Percentiles rank a stretch among this genome's conserved stretches.
These are phyloP conservation scores for Hypoxylon sp. DNA, from an alignment of 2,329 filamentous ascomycete genomes.

Conservation along the genomic window DNA sequence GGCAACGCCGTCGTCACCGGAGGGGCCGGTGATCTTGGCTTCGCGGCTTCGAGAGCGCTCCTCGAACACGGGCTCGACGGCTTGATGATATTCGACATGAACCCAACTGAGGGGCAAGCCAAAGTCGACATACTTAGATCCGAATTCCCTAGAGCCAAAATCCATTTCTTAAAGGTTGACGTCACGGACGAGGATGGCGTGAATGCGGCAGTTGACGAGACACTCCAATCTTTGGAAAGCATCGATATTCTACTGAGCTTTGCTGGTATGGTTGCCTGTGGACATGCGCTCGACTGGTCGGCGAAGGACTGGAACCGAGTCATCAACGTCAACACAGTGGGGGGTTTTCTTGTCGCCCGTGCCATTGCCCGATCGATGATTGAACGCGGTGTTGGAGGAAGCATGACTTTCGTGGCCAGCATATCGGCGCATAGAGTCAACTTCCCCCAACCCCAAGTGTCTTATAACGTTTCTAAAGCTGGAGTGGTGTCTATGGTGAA, in stretches of 20 bases:
- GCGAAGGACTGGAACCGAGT: slow-evolving; percentile 70
- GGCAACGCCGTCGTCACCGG: slow-evolving; percentile 52
- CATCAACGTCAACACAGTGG: slow-evolving; percentile 78
- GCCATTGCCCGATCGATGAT: slow-evolving; percentile 69
- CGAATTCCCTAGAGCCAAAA: slow-evolving; percentile 66
- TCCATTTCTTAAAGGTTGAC: slow-evolving; percentile 66
- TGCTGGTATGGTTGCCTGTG: slow-evolving; percentile 74
- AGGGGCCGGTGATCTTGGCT: slow-evolving; percentile 50
- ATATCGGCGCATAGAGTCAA: slow-evolving; percentile 78
- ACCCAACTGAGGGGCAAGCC: slow-evolving; percentile 43
- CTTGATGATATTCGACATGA: slow-evolving; percentile 51
- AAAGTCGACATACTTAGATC: slow-evolving; percentile 59
- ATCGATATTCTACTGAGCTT: slow-evolving; percentile 71
- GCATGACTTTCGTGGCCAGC: slow-evolving; percentile 74
- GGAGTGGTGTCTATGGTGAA: slow-evolving; percentile 72
- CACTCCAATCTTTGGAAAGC: slow-evolving; percentile 40
- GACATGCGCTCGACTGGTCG: slow-evolving; percentile 69
- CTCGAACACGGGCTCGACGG: slow-evolving; percentile 50
- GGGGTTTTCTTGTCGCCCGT: slow-evolving; percentile 76
- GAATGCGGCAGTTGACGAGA: slow-evolving; percentile 46
- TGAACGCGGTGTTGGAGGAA: slow-evolving; percentile 61
- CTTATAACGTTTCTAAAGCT: slow-evolving; percentile 80
- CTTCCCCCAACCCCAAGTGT: slow-evolving; percentile 76
- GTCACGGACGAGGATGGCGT: slow-evolving; percentile 67
- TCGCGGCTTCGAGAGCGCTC: slow-evolving; percentile 46